Evolutionary conservation across 2,329 filamentous ascomycete genomes (phyloP), one percentile per base, ranked within the genome.

Genomic region (Fusarium penzigii): DNA sequence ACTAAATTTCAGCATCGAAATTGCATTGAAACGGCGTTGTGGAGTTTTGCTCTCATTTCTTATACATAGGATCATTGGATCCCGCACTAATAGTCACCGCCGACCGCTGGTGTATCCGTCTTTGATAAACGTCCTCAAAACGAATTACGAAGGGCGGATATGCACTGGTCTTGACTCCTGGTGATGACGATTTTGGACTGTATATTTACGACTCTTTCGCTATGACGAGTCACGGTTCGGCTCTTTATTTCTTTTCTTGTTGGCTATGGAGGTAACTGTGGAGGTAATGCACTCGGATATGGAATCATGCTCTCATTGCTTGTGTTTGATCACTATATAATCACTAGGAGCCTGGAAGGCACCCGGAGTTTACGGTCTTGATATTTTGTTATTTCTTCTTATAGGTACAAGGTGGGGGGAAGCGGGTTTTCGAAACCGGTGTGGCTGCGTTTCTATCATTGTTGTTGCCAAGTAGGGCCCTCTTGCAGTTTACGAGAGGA

Each of bases 1-100:
- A 45, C 49, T 52, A 57, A 55, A 57, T 52, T 56, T 58, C 63
- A 53, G 63, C 63, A 68, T 66, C 47, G 65, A 65, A 55, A 67
- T 58, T 65, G 65, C 68, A 70, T 70, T 58, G 48, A 51, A 67
- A 56, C 47, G 68, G 68, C 64, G 68, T 71, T 67, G 49, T 48
- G 61, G 62, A 51, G 55, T 64, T 63, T 64, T 57, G 51, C 48
- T 63, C 59, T 56, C 48, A 59, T 34, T 25, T 51, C 50, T 55
- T 56, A 57, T 58, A 47, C 39, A 49, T 32, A 49, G 58, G 57
- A 57, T 49, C 14, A 53, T 42, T 16, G 39, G 17, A 49, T 49
- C 49, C 55, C 46, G 44, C 46, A 56, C 58, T 65, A 65, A 65
- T 65, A 56, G 48, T 56, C 34, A 55, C 17, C 39, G 39, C 39